phyloP scores from a whole-genome alignment of 148 eudicot genomes.

The Rhododendron vialii region DNA sequence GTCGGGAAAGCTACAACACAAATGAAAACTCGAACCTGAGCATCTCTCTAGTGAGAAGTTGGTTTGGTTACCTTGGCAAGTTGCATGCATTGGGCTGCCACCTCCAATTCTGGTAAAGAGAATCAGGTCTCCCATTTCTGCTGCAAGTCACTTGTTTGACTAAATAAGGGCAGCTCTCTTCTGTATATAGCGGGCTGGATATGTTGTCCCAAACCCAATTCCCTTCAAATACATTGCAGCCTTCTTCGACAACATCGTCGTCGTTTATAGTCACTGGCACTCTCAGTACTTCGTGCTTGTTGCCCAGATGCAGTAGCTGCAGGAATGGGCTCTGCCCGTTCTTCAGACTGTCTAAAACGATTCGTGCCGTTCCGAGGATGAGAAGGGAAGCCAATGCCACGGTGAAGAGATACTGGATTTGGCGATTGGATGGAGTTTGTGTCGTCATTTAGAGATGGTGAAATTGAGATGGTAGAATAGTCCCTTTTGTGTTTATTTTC shows the following conservation, averaged over 20 bases:
- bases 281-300: conserved; percentile 2
- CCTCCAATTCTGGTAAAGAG: conserved; percentile 70
- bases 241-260: conserved; percentile 54
- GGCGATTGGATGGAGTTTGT: conserved; percentile 33
- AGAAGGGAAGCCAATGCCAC: conserved; percentile 59
- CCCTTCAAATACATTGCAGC: conserved; percentile 77
- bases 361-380: conserved; percentile 50
- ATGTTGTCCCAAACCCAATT: conserved; percentile 76
- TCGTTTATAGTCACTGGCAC: conserved; percentile 28
- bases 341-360: conserved; percentile 52
- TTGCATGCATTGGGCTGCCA: conserved; percentile 91
- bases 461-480: background rate
- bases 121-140: conserved; percentile 80
- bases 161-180: conserved; percentile 63
- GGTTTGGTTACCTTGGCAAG: conserved; percentile 59
- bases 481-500: background rate
- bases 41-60: background rate
- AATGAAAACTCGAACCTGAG: background rate
- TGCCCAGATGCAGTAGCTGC: conserved; percentile 25
- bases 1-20: background rate
- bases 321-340: conserved; percentile 29
- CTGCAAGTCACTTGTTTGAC: conserved; percentile 80
- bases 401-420: conserved; percentile 49
- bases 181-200: conserved; percentile 53
- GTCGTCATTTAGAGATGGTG: conserved; percentile 34